phyloP scores from a whole-genome alignment of 768 basidiomycete species.

The Phanerochaete sordida region DNA sequence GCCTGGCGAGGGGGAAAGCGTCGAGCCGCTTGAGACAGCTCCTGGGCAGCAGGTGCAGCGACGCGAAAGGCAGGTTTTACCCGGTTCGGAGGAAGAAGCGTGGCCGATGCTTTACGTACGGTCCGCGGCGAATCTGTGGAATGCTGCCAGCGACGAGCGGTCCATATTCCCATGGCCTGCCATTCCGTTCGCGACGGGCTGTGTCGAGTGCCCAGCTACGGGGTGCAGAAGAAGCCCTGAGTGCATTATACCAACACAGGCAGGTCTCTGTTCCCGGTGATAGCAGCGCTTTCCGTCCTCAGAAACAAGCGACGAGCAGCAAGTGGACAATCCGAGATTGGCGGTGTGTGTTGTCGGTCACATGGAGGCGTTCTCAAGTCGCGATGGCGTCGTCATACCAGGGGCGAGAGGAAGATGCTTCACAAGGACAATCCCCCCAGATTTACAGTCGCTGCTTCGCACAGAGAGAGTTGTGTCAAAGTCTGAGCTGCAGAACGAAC shows the following conservation, averaged over 20 bases:
- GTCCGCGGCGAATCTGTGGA: no score
- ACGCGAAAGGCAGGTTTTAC: background rate
- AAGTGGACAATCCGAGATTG: no score
- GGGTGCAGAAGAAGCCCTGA: background rate
- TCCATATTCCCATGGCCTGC: background rate
- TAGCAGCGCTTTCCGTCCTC: background rate
- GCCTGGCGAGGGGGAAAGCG: background rate
- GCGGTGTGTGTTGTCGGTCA: no score
- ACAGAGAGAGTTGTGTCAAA: no score
- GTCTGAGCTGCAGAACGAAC: no score
- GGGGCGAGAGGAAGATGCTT: background rate
- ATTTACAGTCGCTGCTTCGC: no score
- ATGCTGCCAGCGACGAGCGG: background rate
- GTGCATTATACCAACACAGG: background rate
- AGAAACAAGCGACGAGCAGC: background rate
- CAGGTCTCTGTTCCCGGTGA: background rate
- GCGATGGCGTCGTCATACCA: no score
- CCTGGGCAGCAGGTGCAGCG: background rate
- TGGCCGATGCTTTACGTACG: background rate
- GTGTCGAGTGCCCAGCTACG: background rate
- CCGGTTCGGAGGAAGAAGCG: background rate
- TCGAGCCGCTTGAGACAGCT: background rate
- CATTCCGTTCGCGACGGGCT: background rate
- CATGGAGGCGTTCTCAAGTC: no score
- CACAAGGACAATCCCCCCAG: no score